Base-by-base conservation (phyloP, 345 rosid genomes). In the Brassica carinata region DNA sequence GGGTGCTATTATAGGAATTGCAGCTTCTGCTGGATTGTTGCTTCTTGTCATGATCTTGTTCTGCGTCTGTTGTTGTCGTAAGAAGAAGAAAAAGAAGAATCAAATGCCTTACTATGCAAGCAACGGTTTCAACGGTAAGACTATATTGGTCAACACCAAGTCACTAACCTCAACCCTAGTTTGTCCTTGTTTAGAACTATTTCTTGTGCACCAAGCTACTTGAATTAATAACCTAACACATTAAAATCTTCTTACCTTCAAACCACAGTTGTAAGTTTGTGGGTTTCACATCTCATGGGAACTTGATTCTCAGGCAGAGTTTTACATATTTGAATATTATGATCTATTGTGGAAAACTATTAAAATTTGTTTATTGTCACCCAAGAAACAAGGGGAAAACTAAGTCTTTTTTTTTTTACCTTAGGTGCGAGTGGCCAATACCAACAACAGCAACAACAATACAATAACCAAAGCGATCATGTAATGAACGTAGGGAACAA, bases 1-100 rank as follows among this genome's bases (percentile, higher is more conserved):
- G 8, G 51, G 11, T 57, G 77, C 61, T 71, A 70, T 83, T 13
- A 55, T 83, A 43, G 97, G 90, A 38, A 74, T 88, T 8, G 88
- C 26, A 10, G 87, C 68, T 43, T 85, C 86, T 34, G 91, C 73
- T 17, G 87, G 73, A 48, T 26, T 92, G 59, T 45, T 90, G 67
- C 13, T 90, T 40, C 73, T 88, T 61, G 73, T 84, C 9, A 58
- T 86, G 73, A n/a, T 90, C 8, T 70, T 79, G 65, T 72, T 76
- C 45, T 63, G 87, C 27, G 82, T 86, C 18, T 76, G 87, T 55
- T 77, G 84, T 73, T 82, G 84, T 43, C 87, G 85, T 62, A 92
- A 85, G 85, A 90, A 74, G 87, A 88, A 80, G 72, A 84, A 77
- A 75, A 58, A 71, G 18, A 65, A 71, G 18, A 62, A 81, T 66